Conservation (phyloP, 2,329 filamentous ascomycete genomes). For the Chrysoporthe austroafricana region DNA sequence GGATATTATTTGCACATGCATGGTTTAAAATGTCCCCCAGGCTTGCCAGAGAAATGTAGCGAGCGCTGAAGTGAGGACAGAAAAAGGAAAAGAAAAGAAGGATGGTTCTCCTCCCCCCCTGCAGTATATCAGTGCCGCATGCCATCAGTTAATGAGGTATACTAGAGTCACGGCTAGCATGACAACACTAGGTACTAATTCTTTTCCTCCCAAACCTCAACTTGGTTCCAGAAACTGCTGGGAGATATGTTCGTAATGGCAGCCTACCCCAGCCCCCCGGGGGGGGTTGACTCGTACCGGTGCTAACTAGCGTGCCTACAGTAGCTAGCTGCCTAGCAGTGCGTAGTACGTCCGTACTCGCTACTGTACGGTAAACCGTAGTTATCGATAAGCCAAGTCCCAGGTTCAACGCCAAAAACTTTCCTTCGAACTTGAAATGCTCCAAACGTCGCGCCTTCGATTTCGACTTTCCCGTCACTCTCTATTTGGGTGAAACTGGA, state of each 20-base stretch:
- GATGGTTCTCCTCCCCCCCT: too few relatives aligned
- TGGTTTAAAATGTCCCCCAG: background rate
- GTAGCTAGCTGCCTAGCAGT: background rate
- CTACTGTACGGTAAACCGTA: too few relatives aligned
- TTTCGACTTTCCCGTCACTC: background rate
- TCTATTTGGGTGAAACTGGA: background rate
- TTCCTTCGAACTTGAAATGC: background rate
- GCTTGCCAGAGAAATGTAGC: background rate
- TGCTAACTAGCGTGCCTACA: too few relatives aligned
- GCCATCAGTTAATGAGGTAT: background rate
- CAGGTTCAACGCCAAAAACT: background rate
- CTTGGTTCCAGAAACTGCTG: too few relatives aligned
- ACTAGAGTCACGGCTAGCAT: background rate
- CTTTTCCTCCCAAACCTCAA: background rate
- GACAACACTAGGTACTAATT: background rate
- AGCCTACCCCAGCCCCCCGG: too few relatives aligned
- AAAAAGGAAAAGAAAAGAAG: too few relatives aligned
- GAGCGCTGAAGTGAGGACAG: too few relatives aligned
- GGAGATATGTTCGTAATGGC: background rate
- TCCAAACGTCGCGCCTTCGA: background rate
- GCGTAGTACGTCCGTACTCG: background rate
- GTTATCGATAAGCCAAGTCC: slow-evolving; percentile 8
- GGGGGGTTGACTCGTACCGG: background rate
- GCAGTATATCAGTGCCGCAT: background rate
- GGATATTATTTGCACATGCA: background rate